Evolutionary conservation across 2,329 filamentous ascomycete genomes (phyloP), one percentile per base, ranked within the genome.

Genomic region (Blastomyces gilchristii): DNA sequence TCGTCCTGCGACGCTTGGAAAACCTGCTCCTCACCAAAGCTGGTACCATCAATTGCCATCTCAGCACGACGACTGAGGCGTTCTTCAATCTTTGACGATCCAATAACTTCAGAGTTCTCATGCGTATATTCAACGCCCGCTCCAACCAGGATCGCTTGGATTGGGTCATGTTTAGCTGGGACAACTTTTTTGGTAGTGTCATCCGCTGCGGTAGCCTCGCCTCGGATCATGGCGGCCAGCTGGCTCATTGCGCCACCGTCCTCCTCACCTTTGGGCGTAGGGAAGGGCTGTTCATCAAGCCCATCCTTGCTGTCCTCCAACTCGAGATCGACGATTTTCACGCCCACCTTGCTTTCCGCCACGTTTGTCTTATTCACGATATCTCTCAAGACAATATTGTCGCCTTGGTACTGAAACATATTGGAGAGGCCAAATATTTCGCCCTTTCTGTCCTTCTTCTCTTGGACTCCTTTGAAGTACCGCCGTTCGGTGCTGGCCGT

Each of bases 361-460:
- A 99, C 87, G 70, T 99, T 99, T 37, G 94, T 97, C 76, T 97
- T 96, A 79, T 97, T 96, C 69, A 99, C 91, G 68, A 99, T 97
- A 63, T 97, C 91, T n/a, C 90, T 85, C 5, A 97, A 82, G 16
- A 97, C 82, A 14, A 95, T 83, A 64, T 89, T 89, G 67, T 92
- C 85, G 58, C 85, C 84, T 66, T 91, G 86, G 66, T 90, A 97
- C 0, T 85, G 85, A 69, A 99, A 91, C 14, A 99, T 82, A 68
- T 99, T 99, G 28, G 83, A 77, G 1, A 97, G 81, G 0, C 94
- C 94, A 68, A 99, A 99, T 28, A 99, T 90, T 74, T 99, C 94
- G 18, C 94, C 94, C 69, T 93, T 93, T 67, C 92, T 86, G 37
- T 85, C 84, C 31, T 85, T 85, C 67, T 90, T 85, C 65, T 95